A percentile compares a stretch with the other conserved stretches of the same genome.
Evolutionary conservation across 345 rosid species (phyloP).

Genomic region (Citrus inodora): DNA sequence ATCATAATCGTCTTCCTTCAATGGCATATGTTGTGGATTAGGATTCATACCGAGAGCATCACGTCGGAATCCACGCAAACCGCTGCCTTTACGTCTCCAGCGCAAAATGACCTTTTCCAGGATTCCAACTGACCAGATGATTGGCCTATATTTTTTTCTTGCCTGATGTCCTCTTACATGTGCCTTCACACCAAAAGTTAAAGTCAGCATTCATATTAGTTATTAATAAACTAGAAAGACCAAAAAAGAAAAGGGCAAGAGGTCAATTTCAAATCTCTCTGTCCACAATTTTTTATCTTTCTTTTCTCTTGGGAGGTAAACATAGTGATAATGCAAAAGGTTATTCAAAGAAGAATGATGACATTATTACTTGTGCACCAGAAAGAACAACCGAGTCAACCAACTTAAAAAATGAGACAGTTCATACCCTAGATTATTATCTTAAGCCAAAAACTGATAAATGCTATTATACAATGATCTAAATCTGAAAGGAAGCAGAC

Average conservation of each 20-base stretch:
- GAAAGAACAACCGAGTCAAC: background rate
- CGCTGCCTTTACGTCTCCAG: constrained; percentile 92
- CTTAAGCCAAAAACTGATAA: background rate
- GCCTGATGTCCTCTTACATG: constrained; percentile 93
- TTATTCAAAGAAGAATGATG: background rate
- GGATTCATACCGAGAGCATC: constrained; percentile 43
- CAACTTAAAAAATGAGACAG: background rate
- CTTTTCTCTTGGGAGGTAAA: background rate
- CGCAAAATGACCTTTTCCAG: constrained; percentile 89
- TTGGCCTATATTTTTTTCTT: constrained; percentile 65
- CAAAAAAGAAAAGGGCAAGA: background rate
- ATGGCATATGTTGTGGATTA: constrained; percentile 28
- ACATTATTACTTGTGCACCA: background rate
- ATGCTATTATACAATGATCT: background rate
- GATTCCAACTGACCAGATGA: constrained; percentile 86
- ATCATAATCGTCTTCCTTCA: constrained; percentile 80
- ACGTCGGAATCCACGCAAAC: constrained; percentile 69
- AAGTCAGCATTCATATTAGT: constrained; percentile 13
- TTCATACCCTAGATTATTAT: background rate
- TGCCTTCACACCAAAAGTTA: constrained; percentile 47
- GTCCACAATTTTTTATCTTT: background rate
- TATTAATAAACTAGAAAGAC: background rate
- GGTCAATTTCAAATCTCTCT: background rate
- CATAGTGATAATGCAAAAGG: background rate
- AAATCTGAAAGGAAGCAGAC: background rate